A percentile compares a stretch with the other conserved stretches of the same genome.
Evolutionary conservation across 169 alveolate genomes (phyloP).

Genomic region (Fabrea salina): DNA sequence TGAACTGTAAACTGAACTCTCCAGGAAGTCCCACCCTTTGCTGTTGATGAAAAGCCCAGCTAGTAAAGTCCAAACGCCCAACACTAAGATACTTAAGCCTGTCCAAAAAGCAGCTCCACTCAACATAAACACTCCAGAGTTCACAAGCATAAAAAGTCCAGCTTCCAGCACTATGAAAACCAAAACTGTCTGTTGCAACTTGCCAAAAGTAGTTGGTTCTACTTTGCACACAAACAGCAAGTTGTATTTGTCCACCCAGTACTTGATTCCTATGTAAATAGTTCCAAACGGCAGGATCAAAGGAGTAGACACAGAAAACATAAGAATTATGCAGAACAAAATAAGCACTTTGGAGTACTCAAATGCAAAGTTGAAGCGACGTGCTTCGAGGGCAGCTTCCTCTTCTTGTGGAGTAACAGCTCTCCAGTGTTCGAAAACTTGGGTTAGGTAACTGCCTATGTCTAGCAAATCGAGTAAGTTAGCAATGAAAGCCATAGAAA

Average conservation of each 20-base stretch:
- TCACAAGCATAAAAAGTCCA: background rate
- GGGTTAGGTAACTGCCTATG: background rate
- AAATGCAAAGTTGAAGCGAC: background rate
- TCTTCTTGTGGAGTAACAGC: background rate
- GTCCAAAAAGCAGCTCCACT: too few relatives aligned
- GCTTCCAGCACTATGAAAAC: background rate
- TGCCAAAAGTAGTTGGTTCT: background rate
- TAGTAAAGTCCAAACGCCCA: too few relatives aligned
- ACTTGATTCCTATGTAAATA: background rate
- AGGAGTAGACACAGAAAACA: constrained; percentile 15
- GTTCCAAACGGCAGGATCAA: constrained; percentile 17
- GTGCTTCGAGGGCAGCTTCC: background rate
- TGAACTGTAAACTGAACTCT: too few relatives aligned
- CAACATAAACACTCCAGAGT: constrained; percentile 10
- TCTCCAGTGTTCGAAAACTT: background rate
- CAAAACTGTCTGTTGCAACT: background rate
- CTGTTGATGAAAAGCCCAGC: too few relatives aligned
- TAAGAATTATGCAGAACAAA: background rate
- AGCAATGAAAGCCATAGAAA: background rate
- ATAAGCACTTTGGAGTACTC: constrained; percentile 6
- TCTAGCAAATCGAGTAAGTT: background rate
- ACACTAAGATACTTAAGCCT: too few relatives aligned
- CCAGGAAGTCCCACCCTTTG: too few relatives aligned
- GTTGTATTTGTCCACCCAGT: constrained; percentile 27
- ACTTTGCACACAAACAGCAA: constrained; percentile 14